A percentile compares a stretch with the other conserved stretches of the same genome.
These are phyloP conservation scores for Globisporangium nodosum DNA, from an alignment of 352 stramenopile genomes.

Conservation along the genomic window DNA sequence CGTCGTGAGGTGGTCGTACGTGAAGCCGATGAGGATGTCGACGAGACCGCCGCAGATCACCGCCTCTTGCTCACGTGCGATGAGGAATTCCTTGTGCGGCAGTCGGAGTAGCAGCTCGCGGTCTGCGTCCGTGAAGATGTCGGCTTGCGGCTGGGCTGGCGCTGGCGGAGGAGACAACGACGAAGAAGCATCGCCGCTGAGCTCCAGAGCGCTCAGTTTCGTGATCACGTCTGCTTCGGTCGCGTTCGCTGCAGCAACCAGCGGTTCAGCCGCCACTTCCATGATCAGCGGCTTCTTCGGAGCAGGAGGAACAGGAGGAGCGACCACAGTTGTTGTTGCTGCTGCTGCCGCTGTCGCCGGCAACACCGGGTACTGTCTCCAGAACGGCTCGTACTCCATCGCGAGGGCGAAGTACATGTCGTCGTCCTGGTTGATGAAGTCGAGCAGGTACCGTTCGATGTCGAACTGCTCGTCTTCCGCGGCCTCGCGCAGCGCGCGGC, in stretches of 20 bases:
- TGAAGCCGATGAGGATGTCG: slow-evolving; percentile 94
- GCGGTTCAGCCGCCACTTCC: slow-evolving; percentile 19
- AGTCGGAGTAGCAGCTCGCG: slow-evolving; percentile 69
- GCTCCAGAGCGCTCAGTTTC: slow-evolving; percentile 1
- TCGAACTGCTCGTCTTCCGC: slow-evolving; percentile 94
- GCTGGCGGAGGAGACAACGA: slow-evolving; percentile 4
- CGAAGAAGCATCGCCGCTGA: slow-evolving; percentile 1
- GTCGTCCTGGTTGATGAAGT: slow-evolving; percentile 87
- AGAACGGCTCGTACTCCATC: slow-evolving; percentile 89
- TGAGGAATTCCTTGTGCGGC: slow-evolving; percentile 77
- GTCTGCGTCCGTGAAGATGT: slow-evolving; percentile 50
- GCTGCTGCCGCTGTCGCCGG: not conserved
- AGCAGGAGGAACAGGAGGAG: not conserved
- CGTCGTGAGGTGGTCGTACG: slow-evolving; percentile 95
- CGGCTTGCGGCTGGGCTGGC: not conserved
- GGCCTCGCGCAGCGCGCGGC: slow-evolving; percentile 61
- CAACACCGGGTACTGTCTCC: slow-evolving; percentile 49
- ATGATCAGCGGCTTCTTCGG: slow-evolving; percentile 22
- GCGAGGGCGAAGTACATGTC: slow-evolving; percentile 93
- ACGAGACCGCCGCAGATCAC: slow-evolving; percentile 80
- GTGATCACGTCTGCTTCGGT: not conserved
- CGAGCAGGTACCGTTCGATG: slow-evolving; percentile 93
- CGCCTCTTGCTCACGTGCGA: slow-evolving; percentile 44
- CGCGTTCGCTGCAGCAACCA: no score
- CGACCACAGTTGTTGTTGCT: not conserved